These are phyloP conservation scores for Solidago caesia DNA, from an alignment of 129 eudicot species.

Conservation along the genomic window DNA sequence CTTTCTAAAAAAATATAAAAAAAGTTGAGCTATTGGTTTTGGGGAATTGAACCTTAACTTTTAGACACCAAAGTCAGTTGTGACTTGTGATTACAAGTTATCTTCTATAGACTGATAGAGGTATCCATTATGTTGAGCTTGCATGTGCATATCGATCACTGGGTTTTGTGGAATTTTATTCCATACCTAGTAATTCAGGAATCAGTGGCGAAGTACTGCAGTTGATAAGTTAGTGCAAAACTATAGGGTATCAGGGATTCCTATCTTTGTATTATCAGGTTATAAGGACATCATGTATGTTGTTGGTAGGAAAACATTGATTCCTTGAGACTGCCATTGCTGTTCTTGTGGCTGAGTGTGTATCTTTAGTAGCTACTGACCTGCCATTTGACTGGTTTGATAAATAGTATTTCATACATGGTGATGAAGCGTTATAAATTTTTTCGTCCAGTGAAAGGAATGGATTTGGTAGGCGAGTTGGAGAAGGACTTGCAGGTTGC, in stretches of 20 bases:
- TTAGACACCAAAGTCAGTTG: background rate
- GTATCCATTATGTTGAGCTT: constrained; percentile 4
- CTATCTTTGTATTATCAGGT: background rate
- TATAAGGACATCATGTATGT: background rate
- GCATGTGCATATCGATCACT: constrained; percentile 3
- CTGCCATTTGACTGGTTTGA: background rate
- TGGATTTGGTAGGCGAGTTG: constrained; percentile 92
- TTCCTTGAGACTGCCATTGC: background rate
- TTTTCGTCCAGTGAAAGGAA: constrained; percentile 71
- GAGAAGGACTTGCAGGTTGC: constrained; percentile 98
- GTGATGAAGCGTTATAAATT: constrained; percentile 23
- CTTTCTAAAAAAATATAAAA: no score
- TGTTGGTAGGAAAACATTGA: background rate
- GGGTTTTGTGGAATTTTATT: background rate
- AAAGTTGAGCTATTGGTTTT: no score
- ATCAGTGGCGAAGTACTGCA: background rate
- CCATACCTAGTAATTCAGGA: background rate
- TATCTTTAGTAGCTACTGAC: constrained; percentile 12
- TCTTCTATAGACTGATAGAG: background rate
- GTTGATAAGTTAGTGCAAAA: background rate
- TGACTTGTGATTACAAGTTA: background rate
- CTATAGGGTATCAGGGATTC: background rate
- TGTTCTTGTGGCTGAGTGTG: constrained; percentile 10
- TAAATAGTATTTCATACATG: background rate
- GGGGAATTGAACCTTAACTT: background rate